Evolutionary conservation across 768 basidiomycete genomes (phyloP).

Genomic region (Psilocybe cubensis): DNA sequence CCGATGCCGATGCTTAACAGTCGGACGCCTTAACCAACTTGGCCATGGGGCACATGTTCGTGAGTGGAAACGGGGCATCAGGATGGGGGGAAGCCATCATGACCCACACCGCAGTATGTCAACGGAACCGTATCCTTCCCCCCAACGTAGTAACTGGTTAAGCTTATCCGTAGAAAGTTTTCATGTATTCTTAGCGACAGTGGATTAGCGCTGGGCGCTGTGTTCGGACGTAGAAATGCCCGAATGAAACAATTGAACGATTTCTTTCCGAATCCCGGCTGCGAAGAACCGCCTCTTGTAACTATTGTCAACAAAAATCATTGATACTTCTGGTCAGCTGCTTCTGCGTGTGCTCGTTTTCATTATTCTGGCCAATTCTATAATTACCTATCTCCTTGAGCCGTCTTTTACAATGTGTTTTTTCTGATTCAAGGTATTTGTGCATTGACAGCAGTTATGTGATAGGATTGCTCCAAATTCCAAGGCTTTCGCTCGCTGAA

Average conservation of each 20-base stretch:
- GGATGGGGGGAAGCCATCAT: neutral
- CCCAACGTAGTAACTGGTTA: no score
- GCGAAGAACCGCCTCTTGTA: neutral
- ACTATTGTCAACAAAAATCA: neutral
- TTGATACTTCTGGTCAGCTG: neutral
- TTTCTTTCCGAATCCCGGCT: neutral
- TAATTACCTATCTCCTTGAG: neutral
- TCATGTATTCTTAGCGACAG: no score
- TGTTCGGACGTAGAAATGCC: neutral
- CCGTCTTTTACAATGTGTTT: neutral
- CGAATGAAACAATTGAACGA: neutral
- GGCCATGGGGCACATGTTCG: slow-evolving; percentile 23
- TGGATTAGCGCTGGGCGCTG: neutral
- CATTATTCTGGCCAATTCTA: neutral
- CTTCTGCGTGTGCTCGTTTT: neutral
- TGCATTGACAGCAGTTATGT: neutral
- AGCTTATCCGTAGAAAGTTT: no score
- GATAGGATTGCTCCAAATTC: neutral
- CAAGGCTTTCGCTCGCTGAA: neutral
- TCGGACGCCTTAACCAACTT: slow-evolving; percentile 29
- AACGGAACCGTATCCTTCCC: no score
- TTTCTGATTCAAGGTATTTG: neutral
- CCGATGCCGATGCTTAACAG: slow-evolving; percentile 25
- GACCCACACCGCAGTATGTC: neutral
- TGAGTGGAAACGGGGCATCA: neutral